Evolutionary conservation across 805 yeast genomes (phyloP).

Genomic region (Wickerhamomyces bisporus): DNA sequence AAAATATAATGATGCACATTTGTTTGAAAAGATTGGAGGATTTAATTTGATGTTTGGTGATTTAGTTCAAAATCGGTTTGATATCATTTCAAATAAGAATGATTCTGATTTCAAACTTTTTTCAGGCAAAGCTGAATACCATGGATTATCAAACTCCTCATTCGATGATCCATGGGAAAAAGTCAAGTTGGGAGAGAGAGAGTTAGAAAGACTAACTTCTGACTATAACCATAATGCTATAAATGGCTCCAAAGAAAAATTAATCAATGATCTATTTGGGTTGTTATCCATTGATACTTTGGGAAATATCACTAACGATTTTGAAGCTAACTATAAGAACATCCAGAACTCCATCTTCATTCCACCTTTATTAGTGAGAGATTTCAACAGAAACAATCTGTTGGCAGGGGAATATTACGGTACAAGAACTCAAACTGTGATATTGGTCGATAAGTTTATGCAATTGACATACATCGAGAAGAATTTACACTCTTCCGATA

Average conservation of each 20-base stretch:
- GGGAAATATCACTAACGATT: conserved; percentile 25
- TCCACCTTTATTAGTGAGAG: conserved; percentile 50
- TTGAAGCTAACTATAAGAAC: conserved; percentile 32
- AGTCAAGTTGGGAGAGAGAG: conserved; percentile 48
- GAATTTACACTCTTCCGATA: conserved; percentile 48
- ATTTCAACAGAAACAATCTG: conserved; percentile 27
- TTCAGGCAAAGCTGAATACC: conserved; percentile 26
- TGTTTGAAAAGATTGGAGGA: conserved; percentile 22
- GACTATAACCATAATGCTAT: conserved; percentile 20
- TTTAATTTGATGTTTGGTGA: conserved; percentile 36
- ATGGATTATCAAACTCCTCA: conserved; percentile 68
- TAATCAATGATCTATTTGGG: conserved; percentile 48
- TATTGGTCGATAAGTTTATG: conserved; percentile 50
- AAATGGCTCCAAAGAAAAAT: conserved; percentile 28
- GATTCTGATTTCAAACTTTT: conserved; percentile 27
- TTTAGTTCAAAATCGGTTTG: conserved; percentile 24
- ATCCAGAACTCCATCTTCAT: conserved; percentile 61
- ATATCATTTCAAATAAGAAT: conserved; percentile 24
- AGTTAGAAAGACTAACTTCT: conserved; percentile 30
- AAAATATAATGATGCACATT: conserved; percentile 14
- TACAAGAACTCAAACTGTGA: conserved; percentile 80
- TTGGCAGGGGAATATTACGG: conserved; percentile 66
- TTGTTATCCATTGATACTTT: conserved; percentile 46
- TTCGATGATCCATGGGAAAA: conserved; percentile 73
- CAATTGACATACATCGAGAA: conserved; percentile 56